Evolutionary conservation across 1,284 basidiomycete genomes (phyloP).

Genomic region (Kalmanozyma brasiliensis): DNA sequence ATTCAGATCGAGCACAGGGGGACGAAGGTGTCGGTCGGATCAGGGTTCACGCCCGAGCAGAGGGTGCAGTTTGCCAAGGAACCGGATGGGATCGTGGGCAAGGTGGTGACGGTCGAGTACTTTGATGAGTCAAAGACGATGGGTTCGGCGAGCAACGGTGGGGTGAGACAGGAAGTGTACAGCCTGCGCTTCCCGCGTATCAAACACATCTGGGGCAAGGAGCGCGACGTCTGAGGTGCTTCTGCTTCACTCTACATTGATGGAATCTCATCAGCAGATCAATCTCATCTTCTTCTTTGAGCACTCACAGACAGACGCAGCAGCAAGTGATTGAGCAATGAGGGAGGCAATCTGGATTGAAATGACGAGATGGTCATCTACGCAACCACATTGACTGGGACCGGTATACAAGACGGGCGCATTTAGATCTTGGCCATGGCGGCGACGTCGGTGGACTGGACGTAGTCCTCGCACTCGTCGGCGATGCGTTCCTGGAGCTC

Average conservation of each 20-base stretch:
- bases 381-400: neutral
- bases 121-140: slow-evolving; percentile 39
- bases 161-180: slow-evolving; percentile 12
- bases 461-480: slow-evolving; percentile 84
- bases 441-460: slow-evolving; percentile 85
- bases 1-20: slow-evolving; percentile 47
- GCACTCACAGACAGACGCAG: neutral
- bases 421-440: slow-evolving; percentile 67
- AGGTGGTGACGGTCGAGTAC: slow-evolving; percentile 53
- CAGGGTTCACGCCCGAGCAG: slow-evolving; percentile 50
- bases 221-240: slow-evolving; percentile 32
- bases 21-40: slow-evolving; percentile 47
- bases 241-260: too few relatives aligned
- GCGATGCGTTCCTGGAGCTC: slow-evolving; percentile 78
- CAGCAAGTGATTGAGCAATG: slow-evolving; percentile 6
- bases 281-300: neutral
- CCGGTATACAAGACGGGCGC: slow-evolving; percentile 30
- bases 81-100: slow-evolving; percentile 46
- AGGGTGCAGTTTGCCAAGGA: slow-evolving; percentile 44
- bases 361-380: neutral
- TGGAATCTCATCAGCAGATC: too few relatives aligned
- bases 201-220: slow-evolving; percentile 47
- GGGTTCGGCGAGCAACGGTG: slow-evolving; percentile 7
- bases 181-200: slow-evolving; percentile 57
- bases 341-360: slow-evolving; percentile 24